Base-by-base conservation (phyloP, 345 rosid species). In the Euphorbia lathyris region DNA sequence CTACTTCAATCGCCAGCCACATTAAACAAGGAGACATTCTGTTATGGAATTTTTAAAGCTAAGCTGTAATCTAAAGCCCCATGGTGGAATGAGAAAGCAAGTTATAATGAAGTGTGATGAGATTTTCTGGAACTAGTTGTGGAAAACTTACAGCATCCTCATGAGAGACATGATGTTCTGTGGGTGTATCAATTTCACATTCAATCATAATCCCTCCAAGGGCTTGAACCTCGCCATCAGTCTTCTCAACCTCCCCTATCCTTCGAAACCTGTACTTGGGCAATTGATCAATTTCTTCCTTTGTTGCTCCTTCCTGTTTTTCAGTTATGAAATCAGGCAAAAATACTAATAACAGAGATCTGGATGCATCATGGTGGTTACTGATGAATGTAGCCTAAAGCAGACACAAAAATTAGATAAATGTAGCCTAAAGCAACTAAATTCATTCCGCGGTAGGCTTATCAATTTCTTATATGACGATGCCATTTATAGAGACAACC, bases 241-340 rank as follows among this genome's bases (percentile, higher is more conserved):
- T 77, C 72, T 86, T 86, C 76, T 81, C 91, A 34, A 67, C 66
- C 65, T 81, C 79, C 27, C 79, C 81, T 22, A 68, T 65, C 16
- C 71, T 83, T 13, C 51, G 55, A 77, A 89, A 90, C 71, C 75
- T 88, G 88, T 72, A 94, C 70, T 77, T 89, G 7, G 91, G 88
- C 68, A 91, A 76, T 59, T 73, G 76, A 42, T 88, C 86, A 22
- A 91, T 86, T 72, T 91, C 98, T 77, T 87, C 95, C 68, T 76
- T 87, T 2, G 93, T 72, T 47, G 97, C 96, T 30, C 98, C 97
- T 85, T 94, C 97, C 97, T 91, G 83, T 69, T 67, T 70, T 12
- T 23, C 57, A 65, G 40, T 55, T 23, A 27, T 55, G 19, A 69
- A 45, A 11, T 56, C 72, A 79, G 66, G 48, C 52, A 65, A 32